Evolutionary conservation across 2,329 filamentous ascomycete species (phyloP).

Genomic region (Venturia carpophila): DNA sequence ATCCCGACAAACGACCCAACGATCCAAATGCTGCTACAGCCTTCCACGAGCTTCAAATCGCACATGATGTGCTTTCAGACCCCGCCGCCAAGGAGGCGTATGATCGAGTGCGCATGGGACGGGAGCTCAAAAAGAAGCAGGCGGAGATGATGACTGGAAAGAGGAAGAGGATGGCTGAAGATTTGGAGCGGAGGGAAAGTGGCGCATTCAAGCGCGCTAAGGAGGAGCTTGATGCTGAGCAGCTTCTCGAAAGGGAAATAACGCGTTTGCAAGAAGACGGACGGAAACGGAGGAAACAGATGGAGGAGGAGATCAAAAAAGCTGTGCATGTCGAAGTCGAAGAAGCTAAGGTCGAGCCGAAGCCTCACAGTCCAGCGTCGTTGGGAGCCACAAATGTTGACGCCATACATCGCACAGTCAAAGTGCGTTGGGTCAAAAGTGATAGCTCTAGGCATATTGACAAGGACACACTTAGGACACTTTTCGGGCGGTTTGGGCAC

Average conservation of each 20-base stretch:
- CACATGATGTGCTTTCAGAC: slow-evolving; percentile 75
- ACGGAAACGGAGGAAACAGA: slow-evolving; percentile 48
- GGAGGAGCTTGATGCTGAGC: slow-evolving; percentile 42
- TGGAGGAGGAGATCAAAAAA: slow-evolving; percentile 44
- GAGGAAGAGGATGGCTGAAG: slow-evolving; percentile 71
- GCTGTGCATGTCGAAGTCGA: slow-evolving; percentile 44
- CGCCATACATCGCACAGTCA: slow-evolving; percentile 51
- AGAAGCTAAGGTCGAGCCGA: slow-evolving; percentile 16
- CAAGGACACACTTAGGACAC: slow-evolving; percentile 37
- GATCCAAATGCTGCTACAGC: slow-evolving; percentile 53
- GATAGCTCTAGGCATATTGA: slow-evolving; percentile 41
- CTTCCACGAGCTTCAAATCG: slow-evolving; percentile 78
- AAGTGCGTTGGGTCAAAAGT: slow-evolving; percentile 45
- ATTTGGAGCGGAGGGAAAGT: slow-evolving; percentile 71
- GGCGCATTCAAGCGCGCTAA: slow-evolving; percentile 40
- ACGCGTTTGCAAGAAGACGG: slow-evolving; percentile 40
- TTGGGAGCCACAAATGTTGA: slow-evolving; percentile 30
- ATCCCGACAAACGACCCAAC: slow-evolving; percentile 75
- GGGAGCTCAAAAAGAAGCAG: slow-evolving; percentile 60
- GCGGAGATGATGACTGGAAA: slow-evolving; percentile 65
- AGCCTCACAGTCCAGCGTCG: slow-evolving; percentile 20
- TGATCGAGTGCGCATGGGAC: slow-evolving; percentile 66
- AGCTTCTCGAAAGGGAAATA: slow-evolving; percentile 50
- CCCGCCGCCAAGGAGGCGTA: slow-evolving; percentile 65
- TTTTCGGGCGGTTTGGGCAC: slow-evolving; percentile 49